Evolutionary conservation across 2,329 filamentous ascomycete species (phyloP), one percentile per base, ranked within the genome.

Genomic region (Monilinia fructigena): DNA sequence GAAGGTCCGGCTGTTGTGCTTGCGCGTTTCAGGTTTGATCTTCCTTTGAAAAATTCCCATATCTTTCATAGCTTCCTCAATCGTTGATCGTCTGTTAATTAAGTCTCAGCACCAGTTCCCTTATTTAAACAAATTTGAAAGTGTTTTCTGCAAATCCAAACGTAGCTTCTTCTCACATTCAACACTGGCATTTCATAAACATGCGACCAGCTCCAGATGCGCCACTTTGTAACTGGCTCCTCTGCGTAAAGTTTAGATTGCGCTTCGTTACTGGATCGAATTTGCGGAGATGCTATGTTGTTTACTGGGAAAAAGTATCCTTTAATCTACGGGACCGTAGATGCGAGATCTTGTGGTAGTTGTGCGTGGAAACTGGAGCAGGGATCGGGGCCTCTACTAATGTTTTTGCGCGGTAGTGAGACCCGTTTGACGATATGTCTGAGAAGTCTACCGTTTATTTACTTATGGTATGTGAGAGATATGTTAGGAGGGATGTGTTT

Each of bases 261-360:
- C 82, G 83, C 83, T 66, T 82, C 82, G 59, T 82, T 86, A 70
- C 45, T 50, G 2, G 89, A 89, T 99, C 95, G 71, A 98, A 96
- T 75, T 95, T 92, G 68, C 95, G 89, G 66, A 99, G 77, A n/a
- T n/a, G n/a, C n/a, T n/a, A 77, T 23, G 92, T 91, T 47, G 92
- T 91, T 92, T 90, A 77, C 91, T 96, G 1, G 93, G 88, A 68
- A 98, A 98, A 93, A 75, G 95, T 97, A 76, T 95, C 89, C 66
- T 88, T 86, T 52, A 96, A 79, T 40, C 93, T 87, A 31, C 87
- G 87, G 84, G 26, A 85, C 82, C 59, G 83, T 81, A 55, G 80
- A 81, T 26, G 84, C 86, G 75, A 95, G 90, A 28, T 88, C 85
- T 47, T 88, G 83, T 4, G 92, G 91, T 38, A 97, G 81, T 75